These are phyloP conservation scores for Colletotrichum sp. DNA, from an alignment of 2,329 filamentous ascomycete species.

Conservation along the genomic window DNA sequence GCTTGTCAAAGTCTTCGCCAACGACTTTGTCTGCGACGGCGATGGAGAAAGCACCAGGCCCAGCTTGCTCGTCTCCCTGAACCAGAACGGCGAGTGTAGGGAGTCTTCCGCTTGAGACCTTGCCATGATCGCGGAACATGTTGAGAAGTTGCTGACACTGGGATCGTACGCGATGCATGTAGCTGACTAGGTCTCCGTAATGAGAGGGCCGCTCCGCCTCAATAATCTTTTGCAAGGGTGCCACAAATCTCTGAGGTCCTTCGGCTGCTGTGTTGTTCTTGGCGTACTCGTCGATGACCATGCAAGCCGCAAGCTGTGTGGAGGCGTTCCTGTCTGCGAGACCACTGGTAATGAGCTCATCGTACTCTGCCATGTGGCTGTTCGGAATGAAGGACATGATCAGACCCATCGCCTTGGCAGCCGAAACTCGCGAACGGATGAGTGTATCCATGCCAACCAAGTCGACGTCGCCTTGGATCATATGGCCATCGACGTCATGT, in stretches of 20 bases:
- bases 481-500: slow-evolving; percentile 96
- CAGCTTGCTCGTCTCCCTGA: slow-evolving; percentile 90
- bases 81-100: slow-evolving; percentile 88
- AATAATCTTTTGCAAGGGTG: slow-evolving; percentile 74
- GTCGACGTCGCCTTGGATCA: slow-evolving; percentile 97
- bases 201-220: slow-evolving; percentile 81
- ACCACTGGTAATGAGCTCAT: slow-evolving; percentile 66
- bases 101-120: slow-evolving; percentile 76
- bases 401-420: slow-evolving; percentile 84
- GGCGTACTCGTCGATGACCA: slow-evolving; percentile 89
- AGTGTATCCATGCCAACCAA: slow-evolving; percentile 89
- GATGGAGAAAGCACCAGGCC: slow-evolving; percentile 90
- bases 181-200: slow-evolving; percentile 90
- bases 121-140: slow-evolving; percentile 89
- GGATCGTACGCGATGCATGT: slow-evolving; percentile 85
- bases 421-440: slow-evolving; percentile 86
- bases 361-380: slow-evolving; percentile 66
- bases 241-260: slow-evolving; percentile 62
- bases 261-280: slow-evolving; percentile 55
- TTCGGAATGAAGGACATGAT: slow-evolving; percentile 80
- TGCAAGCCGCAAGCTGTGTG: slow-evolving; percentile 82
- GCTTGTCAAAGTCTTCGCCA: slow-evolving; percentile 81
- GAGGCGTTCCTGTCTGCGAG: slow-evolving; percentile 80
- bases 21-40: slow-evolving; percentile 87
- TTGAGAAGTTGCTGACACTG: slow-evolving; percentile 91